phyloP scores from a whole-genome alignment of 768 basidiomycete genomes.

The Holtermanniella nyarrowii region DNA sequence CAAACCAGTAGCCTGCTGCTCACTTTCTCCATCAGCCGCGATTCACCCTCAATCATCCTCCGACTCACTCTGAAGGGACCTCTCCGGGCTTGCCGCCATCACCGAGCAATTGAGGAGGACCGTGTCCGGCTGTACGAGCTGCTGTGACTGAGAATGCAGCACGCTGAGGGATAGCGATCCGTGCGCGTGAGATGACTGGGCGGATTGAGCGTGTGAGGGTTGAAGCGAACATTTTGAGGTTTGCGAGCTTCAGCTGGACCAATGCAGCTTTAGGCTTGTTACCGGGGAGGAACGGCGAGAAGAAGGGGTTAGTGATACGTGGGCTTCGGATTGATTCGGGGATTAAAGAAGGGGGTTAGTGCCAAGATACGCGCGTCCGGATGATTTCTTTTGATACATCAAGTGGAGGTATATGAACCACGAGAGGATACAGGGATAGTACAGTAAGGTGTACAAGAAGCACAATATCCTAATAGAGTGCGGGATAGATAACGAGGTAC shows the following conservation, averaged over 20 bases:
- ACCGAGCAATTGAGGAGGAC: conserved; percentile 37
- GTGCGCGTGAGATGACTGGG: background rate
- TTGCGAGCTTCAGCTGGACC: background rate
- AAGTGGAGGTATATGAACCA: background rate
- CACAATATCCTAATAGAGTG: background rate
- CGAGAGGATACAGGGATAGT: background rate
- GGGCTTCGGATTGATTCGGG: too few species aligned
- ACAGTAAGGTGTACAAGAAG: background rate
- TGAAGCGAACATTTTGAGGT: background rate
- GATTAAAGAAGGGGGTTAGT: background rate
- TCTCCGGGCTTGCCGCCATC: conserved; percentile 36
- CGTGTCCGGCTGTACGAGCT: conserved; percentile 4
- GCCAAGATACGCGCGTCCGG: background rate
- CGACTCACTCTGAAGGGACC: conserved; percentile 38
- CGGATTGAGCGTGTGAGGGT: background rate
- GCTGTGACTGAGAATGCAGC: conserved; percentile 7
- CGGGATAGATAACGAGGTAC: too few species aligned
- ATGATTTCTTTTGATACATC: background rate
- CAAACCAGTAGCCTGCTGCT: conserved; percentile 87
- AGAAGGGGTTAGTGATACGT: background rate
- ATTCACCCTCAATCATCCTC: background rate
- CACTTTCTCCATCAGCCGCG: conserved; percentile 26
- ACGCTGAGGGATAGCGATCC: too few species aligned
- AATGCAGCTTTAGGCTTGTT: background rate
- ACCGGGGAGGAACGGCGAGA: background rate